Evolutionary conservation across 371 early-diverging fungal genomes (phyloP).

Genomic region (Apophysomyces sp.): DNA sequence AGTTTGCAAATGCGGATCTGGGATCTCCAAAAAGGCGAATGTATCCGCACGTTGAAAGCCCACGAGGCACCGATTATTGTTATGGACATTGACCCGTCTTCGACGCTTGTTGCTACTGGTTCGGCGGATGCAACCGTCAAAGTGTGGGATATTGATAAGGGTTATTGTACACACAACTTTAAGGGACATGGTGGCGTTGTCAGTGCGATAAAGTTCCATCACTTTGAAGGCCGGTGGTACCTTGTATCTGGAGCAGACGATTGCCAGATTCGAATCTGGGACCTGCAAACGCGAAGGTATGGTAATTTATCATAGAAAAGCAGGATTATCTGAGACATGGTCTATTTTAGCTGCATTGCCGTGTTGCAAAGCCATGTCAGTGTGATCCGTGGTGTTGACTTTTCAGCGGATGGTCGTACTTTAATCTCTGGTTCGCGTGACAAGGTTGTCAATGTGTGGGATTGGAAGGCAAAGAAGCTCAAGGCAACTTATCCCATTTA

Average conservation of each 20-base stretch:
- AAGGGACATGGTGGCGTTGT: constrained; percentile 92
- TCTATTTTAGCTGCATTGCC: constrained; percentile 57
- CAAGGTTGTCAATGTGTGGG: constrained; percentile 93
- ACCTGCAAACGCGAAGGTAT: constrained; percentile 70
- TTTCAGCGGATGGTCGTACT: constrained; percentile 69
- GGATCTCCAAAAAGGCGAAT: constrained; percentile 71
- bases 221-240: constrained; percentile 55
- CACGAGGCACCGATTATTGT: constrained; percentile 93
- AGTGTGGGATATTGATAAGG: constrained; percentile 93
- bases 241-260: constrained; percentile 90
- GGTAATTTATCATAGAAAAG: not conserved
- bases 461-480: constrained; percentile 65
- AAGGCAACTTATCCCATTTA: constrained; percentile 86
- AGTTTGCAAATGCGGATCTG: constrained; percentile 78
- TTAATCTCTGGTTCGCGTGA: constrained; percentile 94
- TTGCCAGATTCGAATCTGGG: constrained; percentile 89
- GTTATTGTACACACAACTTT: constrained; percentile 95
- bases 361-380: constrained; percentile 86
- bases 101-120: constrained; percentile 93
- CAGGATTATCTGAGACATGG: not conserved
- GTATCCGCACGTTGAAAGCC: constrained; percentile 73
- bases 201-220: constrained; percentile 82
- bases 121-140: constrained; percentile 95
- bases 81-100: constrained; percentile 87
- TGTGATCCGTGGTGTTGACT: constrained; percentile 87